Conservation (phyloP, 1,284 basidiomycete genomes). For the Puccinia hordei region DNA sequence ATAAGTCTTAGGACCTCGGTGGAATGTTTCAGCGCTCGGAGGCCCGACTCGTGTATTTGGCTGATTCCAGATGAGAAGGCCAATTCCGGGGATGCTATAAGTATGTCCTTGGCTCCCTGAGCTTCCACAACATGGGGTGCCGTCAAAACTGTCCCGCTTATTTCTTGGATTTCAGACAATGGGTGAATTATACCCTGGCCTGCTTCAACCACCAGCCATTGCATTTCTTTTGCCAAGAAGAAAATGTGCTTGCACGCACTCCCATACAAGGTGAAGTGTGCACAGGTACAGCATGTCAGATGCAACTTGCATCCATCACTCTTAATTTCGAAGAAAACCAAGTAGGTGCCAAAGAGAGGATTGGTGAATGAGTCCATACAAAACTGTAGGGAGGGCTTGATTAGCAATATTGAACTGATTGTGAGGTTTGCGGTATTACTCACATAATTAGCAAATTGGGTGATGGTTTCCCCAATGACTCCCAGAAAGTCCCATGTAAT, state of each 20-base stretch:
- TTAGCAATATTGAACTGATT: not conserved
- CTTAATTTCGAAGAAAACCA: not conserved
- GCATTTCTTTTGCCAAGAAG: not conserved
- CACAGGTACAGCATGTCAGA: not conserved
- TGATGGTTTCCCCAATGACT: not conserved
- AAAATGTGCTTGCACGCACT: not conserved
- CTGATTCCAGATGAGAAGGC: too few species aligned
- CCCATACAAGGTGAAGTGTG: too few species aligned
- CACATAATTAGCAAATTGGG: not conserved
- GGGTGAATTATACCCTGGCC: too few species aligned
- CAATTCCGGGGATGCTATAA: too few species aligned
- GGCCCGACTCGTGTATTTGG: too few species aligned
- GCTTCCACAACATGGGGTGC: too few species aligned
- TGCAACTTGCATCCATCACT: too few species aligned
- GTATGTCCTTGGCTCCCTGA: too few species aligned
- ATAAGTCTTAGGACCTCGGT: too few species aligned
- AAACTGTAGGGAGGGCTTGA: not conserved
- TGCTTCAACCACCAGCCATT: not conserved
- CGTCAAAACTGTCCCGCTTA: too few species aligned
- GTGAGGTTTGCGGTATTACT: not conserved
- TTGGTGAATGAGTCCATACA: not conserved
- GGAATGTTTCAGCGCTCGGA: too few species aligned
- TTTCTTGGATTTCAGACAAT: too few species aligned
- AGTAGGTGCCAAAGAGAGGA: not conserved
- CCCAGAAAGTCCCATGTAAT: not conserved